Percentiles rank a stretch among this genome's conserved stretches.
Conservation (phyloP, 441 rosid species). For the Bocquillonia castaneifolia region DNA sequence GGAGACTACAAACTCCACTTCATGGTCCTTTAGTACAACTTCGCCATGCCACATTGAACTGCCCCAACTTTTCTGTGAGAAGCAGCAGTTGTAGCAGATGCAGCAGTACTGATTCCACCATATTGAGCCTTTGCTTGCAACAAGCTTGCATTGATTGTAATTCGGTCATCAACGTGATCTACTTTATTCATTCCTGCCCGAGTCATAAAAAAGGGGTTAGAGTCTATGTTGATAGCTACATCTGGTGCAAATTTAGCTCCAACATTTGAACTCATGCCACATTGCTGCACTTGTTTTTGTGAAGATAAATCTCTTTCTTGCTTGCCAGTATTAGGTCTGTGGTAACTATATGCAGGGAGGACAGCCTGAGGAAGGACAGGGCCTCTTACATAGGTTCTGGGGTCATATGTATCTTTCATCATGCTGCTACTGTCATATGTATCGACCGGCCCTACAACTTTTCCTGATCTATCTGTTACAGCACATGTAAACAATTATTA, state of each 20-base stretch:
- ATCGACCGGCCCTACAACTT: slow-evolving; percentile 52
- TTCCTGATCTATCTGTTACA: slow-evolving; percentile 58
- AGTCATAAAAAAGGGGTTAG: slow-evolving; percentile 74
- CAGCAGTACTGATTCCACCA: slow-evolving; percentile 40
- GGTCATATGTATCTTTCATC: slow-evolving; percentile 54
- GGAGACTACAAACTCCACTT: background rate
- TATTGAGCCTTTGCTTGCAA: slow-evolving; percentile 53
- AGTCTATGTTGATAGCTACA: slow-evolving; percentile 69
- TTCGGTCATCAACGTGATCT: slow-evolving; percentile 49
- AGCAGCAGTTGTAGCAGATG: slow-evolving; percentile 38
- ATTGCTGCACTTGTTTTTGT: slow-evolving; percentile 55
- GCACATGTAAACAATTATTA: slow-evolving; percentile 16
- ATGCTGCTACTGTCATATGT: slow-evolving; percentile 49
- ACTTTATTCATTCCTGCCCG: slow-evolving; percentile 51
- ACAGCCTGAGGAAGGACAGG: slow-evolving; percentile 41
- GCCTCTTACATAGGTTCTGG: slow-evolving; percentile 55
- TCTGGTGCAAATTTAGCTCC: slow-evolving; percentile 57
- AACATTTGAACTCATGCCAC: slow-evolving; percentile 47
- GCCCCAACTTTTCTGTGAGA: slow-evolving; percentile 66
- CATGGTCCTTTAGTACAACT: slow-evolving; percentile 45
- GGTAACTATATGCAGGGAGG: slow-evolving; percentile 39
- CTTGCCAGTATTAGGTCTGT: slow-evolving; percentile 42
- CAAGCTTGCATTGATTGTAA: slow-evolving; percentile 52
- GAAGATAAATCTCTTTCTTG: slow-evolving; percentile 46
- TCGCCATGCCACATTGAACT: slow-evolving; percentile 62